phyloP scores from a whole-genome alignment of 495 filamentous ascomycete species.

The Aspergillus steynii region DNA sequence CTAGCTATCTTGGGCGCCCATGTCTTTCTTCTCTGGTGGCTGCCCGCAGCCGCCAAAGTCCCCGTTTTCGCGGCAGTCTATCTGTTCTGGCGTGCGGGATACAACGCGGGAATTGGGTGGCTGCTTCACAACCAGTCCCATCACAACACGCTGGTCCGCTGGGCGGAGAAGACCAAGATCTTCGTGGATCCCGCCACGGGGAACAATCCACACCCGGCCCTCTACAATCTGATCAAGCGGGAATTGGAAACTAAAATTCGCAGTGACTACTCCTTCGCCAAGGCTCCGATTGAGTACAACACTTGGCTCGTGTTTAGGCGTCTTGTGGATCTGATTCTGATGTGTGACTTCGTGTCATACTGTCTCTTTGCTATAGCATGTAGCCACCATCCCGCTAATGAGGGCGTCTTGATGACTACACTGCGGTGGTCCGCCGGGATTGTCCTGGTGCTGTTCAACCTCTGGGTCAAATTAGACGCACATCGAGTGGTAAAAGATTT shows the following conservation, averaged over 20 bases:
- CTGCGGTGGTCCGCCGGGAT: constrained; percentile 82
- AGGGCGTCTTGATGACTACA: constrained; percentile 65
- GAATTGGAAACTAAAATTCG: constrained; percentile 95
- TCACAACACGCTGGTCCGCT: constrained; percentile 78
- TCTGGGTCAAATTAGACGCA: constrained; percentile 98
- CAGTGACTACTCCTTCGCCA: constrained; percentile 88
- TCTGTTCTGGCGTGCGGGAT: constrained; percentile 87
- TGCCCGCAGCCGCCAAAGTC: constrained; percentile 65
- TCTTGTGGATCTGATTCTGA: constrained; percentile 91
- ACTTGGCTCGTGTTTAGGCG: constrained; percentile 96
- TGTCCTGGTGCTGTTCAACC: constrained; percentile 85
- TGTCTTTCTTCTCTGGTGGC: constrained; percentile 66
- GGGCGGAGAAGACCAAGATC: constrained; percentile 81
- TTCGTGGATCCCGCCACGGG: constrained; percentile 82
- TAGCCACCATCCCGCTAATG: constrained; percentile 67
- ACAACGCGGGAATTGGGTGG: constrained; percentile 93
- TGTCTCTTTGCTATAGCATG: constrained; percentile 93
- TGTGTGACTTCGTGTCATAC: constrained; percentile 98
- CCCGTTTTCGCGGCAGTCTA: constrained; percentile 80
- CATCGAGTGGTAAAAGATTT: constrained; percentile 99
- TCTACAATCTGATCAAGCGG: constrained; percentile 79
- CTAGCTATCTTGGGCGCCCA: constrained; percentile 77
- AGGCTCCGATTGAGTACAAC: constrained; percentile 95
- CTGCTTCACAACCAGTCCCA: constrained; percentile 88
- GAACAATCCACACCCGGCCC: constrained; percentile 73